Percentiles rank a stretch among this genome's conserved stretches.
These are phyloP conservation scores for Kwoniella bestiolae DNA, from an alignment of 768 basidiomycete species.

Conservation along the genomic window DNA sequence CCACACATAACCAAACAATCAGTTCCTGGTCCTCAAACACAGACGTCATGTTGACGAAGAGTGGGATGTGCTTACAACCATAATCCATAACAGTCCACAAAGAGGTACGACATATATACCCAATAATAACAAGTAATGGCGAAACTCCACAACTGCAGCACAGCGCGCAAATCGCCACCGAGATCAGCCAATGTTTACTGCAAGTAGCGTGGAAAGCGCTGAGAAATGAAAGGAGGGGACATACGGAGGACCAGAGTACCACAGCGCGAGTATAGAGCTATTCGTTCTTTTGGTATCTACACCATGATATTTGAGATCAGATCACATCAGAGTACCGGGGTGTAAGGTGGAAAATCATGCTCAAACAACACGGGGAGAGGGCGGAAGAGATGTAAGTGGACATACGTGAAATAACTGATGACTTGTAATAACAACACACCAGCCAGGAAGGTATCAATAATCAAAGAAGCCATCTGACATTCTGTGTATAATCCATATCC, in stretches of 20 bases:
- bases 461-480: conserved; percentile 36
- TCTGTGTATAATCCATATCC: conserved; percentile 1
- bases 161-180: background rate
- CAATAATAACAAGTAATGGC: conserved; percentile 35
- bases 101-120: conserved; percentile 37
- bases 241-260: conserved; percentile 27
- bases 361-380: too few relatives aligned
- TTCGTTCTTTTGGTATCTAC: conserved; percentile 30
- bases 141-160: conserved; percentile 28
- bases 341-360: background rate
- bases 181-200: too few relatives aligned
- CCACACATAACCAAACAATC: too few relatives aligned
- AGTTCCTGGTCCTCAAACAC: too few relatives aligned
- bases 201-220: too few relatives aligned
- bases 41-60: background rate
- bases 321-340: too few relatives aligned
- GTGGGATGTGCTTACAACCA: conserved; percentile 21
- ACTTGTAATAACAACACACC: conserved; percentile 38
- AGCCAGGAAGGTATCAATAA: conserved; percentile 37
- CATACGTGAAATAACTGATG: conserved; percentile 29
- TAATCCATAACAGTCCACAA: conserved; percentile 33
- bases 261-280: conserved; percentile 27
- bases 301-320: background rate
- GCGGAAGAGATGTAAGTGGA: conserved; percentile 1
- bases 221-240: background rate